phyloP scores from a whole-genome alignment of 208 protist species.

The Trypanosoma theileri region DNA sequence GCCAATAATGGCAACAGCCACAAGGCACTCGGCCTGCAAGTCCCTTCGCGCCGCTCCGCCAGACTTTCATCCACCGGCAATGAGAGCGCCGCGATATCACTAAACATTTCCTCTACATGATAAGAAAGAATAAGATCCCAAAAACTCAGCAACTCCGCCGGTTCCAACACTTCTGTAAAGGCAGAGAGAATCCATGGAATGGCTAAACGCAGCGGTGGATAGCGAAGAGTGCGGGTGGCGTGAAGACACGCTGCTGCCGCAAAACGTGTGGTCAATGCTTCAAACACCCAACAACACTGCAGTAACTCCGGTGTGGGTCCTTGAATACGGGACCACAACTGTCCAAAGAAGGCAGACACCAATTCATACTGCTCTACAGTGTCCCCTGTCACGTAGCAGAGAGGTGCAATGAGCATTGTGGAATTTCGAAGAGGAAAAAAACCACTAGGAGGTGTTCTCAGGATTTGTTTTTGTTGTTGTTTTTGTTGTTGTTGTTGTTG shows the following conservation, averaged over 20 bases:
- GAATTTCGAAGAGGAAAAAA: conserved; percentile 56
- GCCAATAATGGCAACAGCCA: conserved; percentile 81
- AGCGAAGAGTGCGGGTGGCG: conserved; percentile 50
- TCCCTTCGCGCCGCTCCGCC: not conserved
- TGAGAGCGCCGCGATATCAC: conserved; percentile 44
- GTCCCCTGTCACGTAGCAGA: conserved; percentile 84
- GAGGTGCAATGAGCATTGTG: conserved; percentile 64
- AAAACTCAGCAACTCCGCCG: conserved; percentile 67
- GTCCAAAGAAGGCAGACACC: conserved; percentile 55
- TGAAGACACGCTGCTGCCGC: conserved; percentile 70
- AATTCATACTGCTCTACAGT: conserved; percentile 85
- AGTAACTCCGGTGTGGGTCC: conserved; percentile 83
- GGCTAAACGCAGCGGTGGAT: conserved; percentile 64
- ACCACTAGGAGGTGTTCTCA: conserved; percentile 42
- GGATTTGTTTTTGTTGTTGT: not conserved
- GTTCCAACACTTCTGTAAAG: conserved; percentile 75
- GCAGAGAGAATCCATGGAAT: conserved; percentile 84
- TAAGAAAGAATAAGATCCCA: conserved; percentile 85
- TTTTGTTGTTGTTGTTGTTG: not conserved
- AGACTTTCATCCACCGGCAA: conserved; percentile 8
- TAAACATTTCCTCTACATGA: conserved; percentile 70
- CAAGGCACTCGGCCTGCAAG: conserved; percentile 49
- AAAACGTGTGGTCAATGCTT: conserved; percentile 56
- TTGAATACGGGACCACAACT: conserved; percentile 82
- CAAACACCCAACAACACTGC: conserved; percentile 83